phyloP scores from a whole-genome alignment of 106 monocot species.

The Phalaenopsis aphrodite region DNA sequence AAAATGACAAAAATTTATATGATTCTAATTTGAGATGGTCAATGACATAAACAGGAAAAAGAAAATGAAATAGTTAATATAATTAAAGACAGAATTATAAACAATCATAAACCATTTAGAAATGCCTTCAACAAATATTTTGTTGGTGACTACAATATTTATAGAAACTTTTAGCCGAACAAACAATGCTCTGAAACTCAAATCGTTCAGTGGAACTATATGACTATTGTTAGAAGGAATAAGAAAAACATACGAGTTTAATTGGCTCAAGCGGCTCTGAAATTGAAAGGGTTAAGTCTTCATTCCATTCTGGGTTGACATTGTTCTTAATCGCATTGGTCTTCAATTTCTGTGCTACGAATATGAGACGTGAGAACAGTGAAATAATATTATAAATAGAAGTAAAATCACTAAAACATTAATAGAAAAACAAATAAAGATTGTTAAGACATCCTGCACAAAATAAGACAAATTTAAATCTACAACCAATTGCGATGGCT shows the following conservation, averaged over 20 bases:
- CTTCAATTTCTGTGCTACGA: slow-evolving; percentile 54
- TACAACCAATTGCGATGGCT: not conserved
- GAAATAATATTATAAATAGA: not conserved
- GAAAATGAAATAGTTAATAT: not conserved
- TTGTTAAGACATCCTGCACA: not conserved
- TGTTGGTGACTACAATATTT: not conserved
- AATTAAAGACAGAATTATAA: not conserved
- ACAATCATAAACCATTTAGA: not conserved
- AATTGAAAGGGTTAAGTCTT: slow-evolving; percentile 56
- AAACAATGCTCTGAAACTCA: slow-evolving; percentile 2
- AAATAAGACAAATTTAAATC: not conserved
- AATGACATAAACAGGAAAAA: not conserved
- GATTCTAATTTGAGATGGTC: not conserved
- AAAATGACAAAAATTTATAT: not conserved
- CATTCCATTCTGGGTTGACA: slow-evolving; percentile 74
- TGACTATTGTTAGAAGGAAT: not conserved
- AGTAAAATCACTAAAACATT: not conserved
- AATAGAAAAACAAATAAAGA: not conserved
- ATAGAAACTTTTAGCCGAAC: not conserved
- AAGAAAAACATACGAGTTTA: slow-evolving; percentile 35
- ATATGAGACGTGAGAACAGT: not conserved
- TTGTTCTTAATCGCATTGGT: slow-evolving; percentile 69
- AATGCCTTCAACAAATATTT: not conserved
- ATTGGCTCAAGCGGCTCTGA: slow-evolving; percentile 29
- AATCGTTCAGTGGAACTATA: not conserved